These are phyloP conservation scores for Mycena polygramma DNA, from an alignment of 768 basidiomycete genomes.

Conservation along the genomic window DNA sequence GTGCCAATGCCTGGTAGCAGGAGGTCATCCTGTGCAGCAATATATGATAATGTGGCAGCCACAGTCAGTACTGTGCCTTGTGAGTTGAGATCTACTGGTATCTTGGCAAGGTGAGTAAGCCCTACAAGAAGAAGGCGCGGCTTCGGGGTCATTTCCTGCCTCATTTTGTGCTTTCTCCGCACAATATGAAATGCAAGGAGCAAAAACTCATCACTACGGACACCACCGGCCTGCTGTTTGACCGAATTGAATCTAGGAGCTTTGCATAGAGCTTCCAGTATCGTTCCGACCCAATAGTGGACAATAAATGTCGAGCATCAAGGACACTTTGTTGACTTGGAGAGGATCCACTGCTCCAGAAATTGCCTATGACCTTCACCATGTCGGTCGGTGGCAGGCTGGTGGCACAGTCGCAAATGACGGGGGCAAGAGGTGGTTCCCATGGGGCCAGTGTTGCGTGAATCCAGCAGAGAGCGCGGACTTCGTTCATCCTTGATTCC, in stretches of 20 bases:
- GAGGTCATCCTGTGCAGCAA: not conserved
- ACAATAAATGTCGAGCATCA: not conserved
- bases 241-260: not conserved
- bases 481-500: conserved; percentile 3
- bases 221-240: not conserved
- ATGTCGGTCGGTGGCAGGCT: not conserved
- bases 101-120: conserved; percentile 1
- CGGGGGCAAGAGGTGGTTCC: not conserved
- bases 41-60: conserved; percentile 6
- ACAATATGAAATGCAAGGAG: conserved; percentile 7
- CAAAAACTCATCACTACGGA: not conserved
- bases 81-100: not conserved
- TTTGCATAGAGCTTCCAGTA: conserved; percentile 2
- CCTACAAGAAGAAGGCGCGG: not conserved
- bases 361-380: not conserved
- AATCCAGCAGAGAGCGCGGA: conserved; percentile 3
- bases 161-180: too few species aligned
- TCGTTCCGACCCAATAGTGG: not conserved
- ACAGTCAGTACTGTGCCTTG: not conserved
- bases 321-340: not conserved
- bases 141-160: too few species aligned
- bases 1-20: not conserved
- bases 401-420: not conserved
- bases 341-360: not conserved
- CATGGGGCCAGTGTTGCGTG: not conserved